These are phyloP conservation scores for Verticillium klebahnii DNA, from an alignment of 2,329 filamentous ascomycete species.

Conservation along the genomic window DNA sequence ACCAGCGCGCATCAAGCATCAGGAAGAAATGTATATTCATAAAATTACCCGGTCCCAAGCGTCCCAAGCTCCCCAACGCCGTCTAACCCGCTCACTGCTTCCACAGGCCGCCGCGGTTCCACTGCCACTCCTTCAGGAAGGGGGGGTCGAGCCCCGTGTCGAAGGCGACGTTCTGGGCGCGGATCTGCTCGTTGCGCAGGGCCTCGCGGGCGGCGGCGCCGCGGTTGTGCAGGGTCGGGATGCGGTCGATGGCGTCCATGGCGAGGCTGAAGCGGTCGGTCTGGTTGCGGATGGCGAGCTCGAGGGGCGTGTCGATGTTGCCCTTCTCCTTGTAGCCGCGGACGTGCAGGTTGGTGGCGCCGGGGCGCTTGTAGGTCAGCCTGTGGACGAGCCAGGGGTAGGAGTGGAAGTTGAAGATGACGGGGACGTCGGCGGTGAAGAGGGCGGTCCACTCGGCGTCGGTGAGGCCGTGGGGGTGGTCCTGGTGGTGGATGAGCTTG, in stretches of 20 bases:
- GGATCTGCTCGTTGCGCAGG: conserved; percentile 60
- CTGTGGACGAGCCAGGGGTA: conserved; percentile 79
- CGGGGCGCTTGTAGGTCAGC: conserved; percentile 70
- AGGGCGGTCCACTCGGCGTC: conserved; percentile 62
- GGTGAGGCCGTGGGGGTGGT: conserved; percentile 70
- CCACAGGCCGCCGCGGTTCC: conserved; percentile 28
- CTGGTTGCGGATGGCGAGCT: conserved; percentile 72
- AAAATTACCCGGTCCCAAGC: background rate
- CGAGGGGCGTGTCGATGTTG: conserved; percentile 77
- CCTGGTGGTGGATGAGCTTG: conserved; percentile 65
- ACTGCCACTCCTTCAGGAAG: conserved; percentile 61
- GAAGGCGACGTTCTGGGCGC: conserved; percentile 59
- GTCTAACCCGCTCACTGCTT: background rate
- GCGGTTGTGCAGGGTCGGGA: conserved; percentile 58
- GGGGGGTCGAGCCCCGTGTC: conserved; percentile 67
- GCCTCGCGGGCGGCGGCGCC: conserved; percentile 58
- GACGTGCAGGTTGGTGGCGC: conserved; percentile 64
- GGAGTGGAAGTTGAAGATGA: conserved; percentile 82
- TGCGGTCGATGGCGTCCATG: conserved; percentile 69
- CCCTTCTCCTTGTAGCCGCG: conserved; percentile 78
- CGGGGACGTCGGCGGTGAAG: conserved; percentile 67
- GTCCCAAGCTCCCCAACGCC: background rate
- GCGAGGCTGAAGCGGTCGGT: conserved; percentile 74
- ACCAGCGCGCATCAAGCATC: background rate
- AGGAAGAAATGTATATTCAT: background rate